Evolutionary conservation across 352 stramenopile species (phyloP).

Genomic region (Phytophthora pini): DNA sequence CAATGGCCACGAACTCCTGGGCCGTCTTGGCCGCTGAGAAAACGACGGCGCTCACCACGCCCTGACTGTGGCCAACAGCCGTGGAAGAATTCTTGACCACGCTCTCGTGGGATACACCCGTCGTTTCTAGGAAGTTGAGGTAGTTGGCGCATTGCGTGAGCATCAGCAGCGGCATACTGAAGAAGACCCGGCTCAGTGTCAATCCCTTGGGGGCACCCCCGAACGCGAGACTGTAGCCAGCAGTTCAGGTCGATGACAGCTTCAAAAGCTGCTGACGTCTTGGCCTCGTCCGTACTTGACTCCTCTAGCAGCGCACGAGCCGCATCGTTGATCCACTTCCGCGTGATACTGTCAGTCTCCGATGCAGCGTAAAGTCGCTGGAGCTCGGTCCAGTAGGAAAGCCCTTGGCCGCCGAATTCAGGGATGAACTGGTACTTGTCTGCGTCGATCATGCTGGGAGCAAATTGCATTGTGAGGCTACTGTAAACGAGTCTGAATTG

Average conservation of each 20-base stretch:
- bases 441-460: constrained; percentile 8
- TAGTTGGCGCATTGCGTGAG: constrained; percentile 85
- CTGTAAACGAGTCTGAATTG: not conserved
- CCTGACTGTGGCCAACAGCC: constrained; percentile 81
- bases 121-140: constrained; percentile 63
- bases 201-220: constrained; percentile 22
- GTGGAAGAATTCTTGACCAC: constrained; percentile 52
- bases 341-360: constrained; percentile 29
- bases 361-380: constrained; percentile 50
- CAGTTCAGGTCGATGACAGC: constrained; percentile 49
- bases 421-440: constrained; percentile 45
- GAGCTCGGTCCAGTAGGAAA: constrained; percentile 73
- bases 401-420: constrained; percentile 80
- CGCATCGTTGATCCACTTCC: constrained; percentile 50
- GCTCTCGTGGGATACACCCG: constrained; percentile 61
- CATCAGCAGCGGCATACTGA: constrained; percentile 83
- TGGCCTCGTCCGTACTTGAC: constrained; percentile 47
- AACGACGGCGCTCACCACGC: constrained; percentile 73
- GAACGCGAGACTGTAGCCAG: constrained; percentile 56
- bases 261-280: constrained; percentile 57
- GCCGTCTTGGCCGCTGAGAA: constrained; percentile 63
- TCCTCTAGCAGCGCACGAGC: constrained; percentile 61
- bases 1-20: constrained; percentile 56
- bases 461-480: constrained; percentile 5
- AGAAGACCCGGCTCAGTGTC: constrained; percentile 49